Evolutionary conservation across 441 rosid genomes (phyloP), one percentile per base, ranked within the genome.

Genomic region (Populus trichocarpa): DNA sequence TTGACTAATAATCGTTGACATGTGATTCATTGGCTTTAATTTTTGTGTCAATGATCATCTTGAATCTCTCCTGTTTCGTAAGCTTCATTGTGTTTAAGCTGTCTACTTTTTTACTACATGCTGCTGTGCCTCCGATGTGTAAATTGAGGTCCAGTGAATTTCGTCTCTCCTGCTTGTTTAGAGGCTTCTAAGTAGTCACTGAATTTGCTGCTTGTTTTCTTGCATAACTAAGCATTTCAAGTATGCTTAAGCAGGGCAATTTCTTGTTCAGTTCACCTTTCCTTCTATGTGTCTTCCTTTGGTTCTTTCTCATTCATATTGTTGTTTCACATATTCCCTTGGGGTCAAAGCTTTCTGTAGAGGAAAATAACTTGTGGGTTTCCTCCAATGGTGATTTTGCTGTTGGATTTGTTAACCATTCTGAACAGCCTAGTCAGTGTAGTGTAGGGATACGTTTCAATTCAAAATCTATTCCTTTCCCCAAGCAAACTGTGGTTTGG

Each of bases 381-480:
- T 94, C 98, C 35, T 78, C 90, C 42, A 84, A 84, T 75, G 91
- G 91, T 69, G 86, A 89, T 86, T 94, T 86, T 79, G 94, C 93
- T 0, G 35, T 94, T 69, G 93, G 96, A 26, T 91, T 92, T 85
- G 88, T 85, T 76, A 84, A 70, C 72, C 77, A 69, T 38, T 83
- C 87, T 59, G 90, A 83, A 83, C 87, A 80, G 75, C 87, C 90
- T 12, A 85, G 83, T 78, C 91, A 85, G 89, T 92, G 81, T 57
- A 83, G 96, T 70, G 79, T 92, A 20, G 98, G 98, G 71, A 87
- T 94, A 85, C 87, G 88, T 73, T 92, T 91, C 81, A 85, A 87
- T 86, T 88, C 94, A 0, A 70, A 83, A 40, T 84, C 84, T 3
- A 89, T 94, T 73, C 88, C 96, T 73, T 81, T 69, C 61, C 78